Conservation (phyloP, 2,329 filamentous ascomycete genomes). For the Emergomyces pasteurianus region DNA sequence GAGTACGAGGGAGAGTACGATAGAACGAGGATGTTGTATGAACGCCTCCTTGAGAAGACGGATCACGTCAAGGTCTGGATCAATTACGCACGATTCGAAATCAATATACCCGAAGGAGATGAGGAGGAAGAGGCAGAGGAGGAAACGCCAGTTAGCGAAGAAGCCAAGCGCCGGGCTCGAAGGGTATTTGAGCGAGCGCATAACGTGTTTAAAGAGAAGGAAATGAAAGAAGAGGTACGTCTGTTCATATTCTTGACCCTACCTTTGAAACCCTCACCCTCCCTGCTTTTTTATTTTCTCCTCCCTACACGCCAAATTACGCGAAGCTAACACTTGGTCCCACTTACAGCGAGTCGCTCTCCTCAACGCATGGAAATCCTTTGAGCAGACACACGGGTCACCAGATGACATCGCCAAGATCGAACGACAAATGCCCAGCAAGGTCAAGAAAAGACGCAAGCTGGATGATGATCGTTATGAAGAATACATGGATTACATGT, state of each 20-base stretch:
- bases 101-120: slow-evolving; percentile 71
- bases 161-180: slow-evolving; percentile 71
- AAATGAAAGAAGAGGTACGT: slow-evolving; percentile 71
- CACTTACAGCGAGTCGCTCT: slow-evolving; percentile 58
- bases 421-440: slow-evolving; percentile 84
- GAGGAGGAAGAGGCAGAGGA: slow-evolving; percentile 50
- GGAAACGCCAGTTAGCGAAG: slow-evolving; percentile 57
- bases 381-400: slow-evolving; percentile 75
- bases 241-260: not conserved
- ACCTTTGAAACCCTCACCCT: not conserved
- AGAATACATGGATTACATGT: slow-evolving; percentile 95
- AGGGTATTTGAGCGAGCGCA: slow-evolving; percentile 76
- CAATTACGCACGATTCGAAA: slow-evolving; percentile 95
- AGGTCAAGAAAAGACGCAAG: slow-evolving; percentile 83
- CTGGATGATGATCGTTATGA: slow-evolving; percentile 88
- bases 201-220: slow-evolving; percentile 75
- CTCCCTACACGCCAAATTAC: not conserved
- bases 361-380: slow-evolving; percentile 83
- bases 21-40: slow-evolving; percentile 68
- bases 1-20: slow-evolving; percentile 91
- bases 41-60: slow-evolving; percentile 86
- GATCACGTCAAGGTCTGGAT: slow-evolving; percentile 99
- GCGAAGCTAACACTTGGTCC: slow-evolving; percentile 20
- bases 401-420: slow-evolving; percentile 66
- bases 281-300: not conserved